Conservation (phyloP, 2,329 filamentous ascomycete species). For the Pleurostoma richardsiae region DNA sequence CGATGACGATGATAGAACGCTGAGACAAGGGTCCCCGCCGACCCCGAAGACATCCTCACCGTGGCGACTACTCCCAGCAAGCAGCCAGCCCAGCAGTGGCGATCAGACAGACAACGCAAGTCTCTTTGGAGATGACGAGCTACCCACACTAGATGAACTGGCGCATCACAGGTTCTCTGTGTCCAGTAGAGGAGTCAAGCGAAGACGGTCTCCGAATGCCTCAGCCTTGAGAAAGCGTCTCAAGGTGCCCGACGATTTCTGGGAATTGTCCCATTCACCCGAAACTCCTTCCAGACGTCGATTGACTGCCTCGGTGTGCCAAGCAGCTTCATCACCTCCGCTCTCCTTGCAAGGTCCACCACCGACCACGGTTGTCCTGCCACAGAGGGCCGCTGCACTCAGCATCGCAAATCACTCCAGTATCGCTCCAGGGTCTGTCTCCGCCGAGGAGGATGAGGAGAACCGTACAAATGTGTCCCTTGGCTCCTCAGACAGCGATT, state of each 20-base stretch:
- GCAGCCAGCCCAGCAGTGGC: slow-evolving; percentile 19
- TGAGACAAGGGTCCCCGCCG: slow-evolving; percentile 13
- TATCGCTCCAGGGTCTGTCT: no score
- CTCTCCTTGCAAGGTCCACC: no score
- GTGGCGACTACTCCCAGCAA: slow-evolving; percentile 11
- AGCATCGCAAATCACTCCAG: no score
- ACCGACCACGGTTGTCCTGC: no score
- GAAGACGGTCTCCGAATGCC: slow-evolving; percentile 10
- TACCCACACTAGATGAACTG: slow-evolving; percentile 19
- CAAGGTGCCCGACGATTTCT: not conserved
- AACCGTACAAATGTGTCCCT: no score
- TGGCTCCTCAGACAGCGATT: slow-evolving; percentile 28
- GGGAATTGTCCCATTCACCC: no score
- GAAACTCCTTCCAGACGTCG: no score
- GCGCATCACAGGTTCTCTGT: slow-evolving; percentile 8
- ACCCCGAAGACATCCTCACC: slow-evolving; percentile 20
- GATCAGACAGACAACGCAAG: slow-evolving; percentile 24
- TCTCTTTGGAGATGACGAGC: slow-evolving; percentile 21
- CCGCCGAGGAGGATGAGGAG: no score
- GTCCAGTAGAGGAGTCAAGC: slow-evolving; percentile 12
- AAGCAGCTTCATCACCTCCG: no score
- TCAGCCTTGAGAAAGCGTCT: slow-evolving; percentile 17
- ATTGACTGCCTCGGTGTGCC: no score
- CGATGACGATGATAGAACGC: not conserved
- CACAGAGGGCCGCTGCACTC: no score